Conservation (phyloP, 2,329 filamentous ascomycete genomes). For the Catunica adiposa region DNA sequence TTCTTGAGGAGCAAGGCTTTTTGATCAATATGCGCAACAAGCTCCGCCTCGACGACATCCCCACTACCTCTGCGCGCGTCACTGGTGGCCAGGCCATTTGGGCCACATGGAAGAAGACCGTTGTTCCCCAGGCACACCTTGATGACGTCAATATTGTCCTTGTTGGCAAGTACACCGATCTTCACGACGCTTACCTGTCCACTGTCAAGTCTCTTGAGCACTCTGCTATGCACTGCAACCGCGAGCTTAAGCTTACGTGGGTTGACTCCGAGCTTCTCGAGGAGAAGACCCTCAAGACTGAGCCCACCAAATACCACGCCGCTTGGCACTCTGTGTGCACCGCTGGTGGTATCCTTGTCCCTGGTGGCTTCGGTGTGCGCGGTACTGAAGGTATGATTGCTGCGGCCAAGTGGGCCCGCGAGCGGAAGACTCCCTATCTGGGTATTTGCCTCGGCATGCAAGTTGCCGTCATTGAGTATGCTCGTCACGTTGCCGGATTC, state of each 20-base stretch:
- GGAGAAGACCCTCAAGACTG: conserved; percentile 37
- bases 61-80: conserved; percentile 35
- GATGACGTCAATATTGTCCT: conserved; percentile 64
- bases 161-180: conserved; percentile 79
- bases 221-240: conserved; percentile 68
- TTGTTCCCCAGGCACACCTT: conserved; percentile 48
- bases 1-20: conserved; percentile 69
- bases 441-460: conserved; percentile 91
- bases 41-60: conserved; percentile 45
- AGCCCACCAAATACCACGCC: conserved; percentile 63
- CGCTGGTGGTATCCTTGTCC: conserved; percentile 47
- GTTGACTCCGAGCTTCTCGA: conserved; percentile 80
- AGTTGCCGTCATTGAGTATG: conserved; percentile 77
- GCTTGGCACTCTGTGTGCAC: conserved; percentile 69
- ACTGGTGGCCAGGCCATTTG: conserved; percentile 54
- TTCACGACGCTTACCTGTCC: conserved; percentile 73
- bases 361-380: conserved; percentile 64
- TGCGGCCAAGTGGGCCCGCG: conserved; percentile 73
- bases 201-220: conserved; percentile 82
- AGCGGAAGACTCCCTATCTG: conserved; percentile 64
- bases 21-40: conserved; percentile 47
- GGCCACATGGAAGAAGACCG: conserved; percentile 60
- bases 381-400: conserved; percentile 84
- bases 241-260: conserved; percentile 66
- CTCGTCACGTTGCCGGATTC: conserved; percentile 57